Base-by-base conservation (phyloP, 2,329 filamentous ascomycete genomes). In the Apiospora hydei region DNA sequence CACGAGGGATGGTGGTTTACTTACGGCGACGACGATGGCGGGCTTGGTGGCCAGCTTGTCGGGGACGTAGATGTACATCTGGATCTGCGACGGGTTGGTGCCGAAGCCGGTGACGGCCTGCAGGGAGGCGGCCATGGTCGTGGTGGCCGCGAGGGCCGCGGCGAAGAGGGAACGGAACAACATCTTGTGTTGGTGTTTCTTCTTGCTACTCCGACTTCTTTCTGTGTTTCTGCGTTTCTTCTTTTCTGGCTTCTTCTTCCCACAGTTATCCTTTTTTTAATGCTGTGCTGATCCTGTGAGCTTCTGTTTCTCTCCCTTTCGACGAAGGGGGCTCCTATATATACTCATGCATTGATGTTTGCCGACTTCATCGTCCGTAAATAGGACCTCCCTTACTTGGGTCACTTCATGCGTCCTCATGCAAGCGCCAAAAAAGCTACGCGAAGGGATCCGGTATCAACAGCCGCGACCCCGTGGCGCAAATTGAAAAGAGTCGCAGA, bases 1-100 rank as follows among this genome's bases (percentile, higher is more conserved):
- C 18, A 3, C 21, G 51, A 24, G 51, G 51, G 4, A 10, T 21
- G 2, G 26, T 6, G 53, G 18, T n/a, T n/a, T n/a, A 64, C 57
- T 41, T 41, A 77, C 74, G 5, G 71, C 75, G 30, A 79, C 75
- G 26, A 80, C 73, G 26, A 80, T 53, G 18, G 78, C 72, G 16
- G 78, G 79, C 13, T 75, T 78, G n/a, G 72, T 53, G 21, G 77
- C 77, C 14, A 80, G 57, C 46, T 83, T 83, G 41, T 81, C 81
- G 2, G 84, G 84, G 21, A 85, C 84, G 71, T 86, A 86, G 47
- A 86, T 84, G 76, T 82, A 85, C 79, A 86, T 84, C 51, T 74
- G 77, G 3, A 83, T 82, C 18, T 82, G 81, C 3, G 80, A 83
- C 0, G 85, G 84, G 30, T 84, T 85, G 13, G 77, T 75, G 16